Percentiles rank a stretch among this genome's conserved stretches.
phyloP scores from a whole-genome alignment of 768 basidiomycete genomes.

The Leucogyrophana mollusca region DNA sequence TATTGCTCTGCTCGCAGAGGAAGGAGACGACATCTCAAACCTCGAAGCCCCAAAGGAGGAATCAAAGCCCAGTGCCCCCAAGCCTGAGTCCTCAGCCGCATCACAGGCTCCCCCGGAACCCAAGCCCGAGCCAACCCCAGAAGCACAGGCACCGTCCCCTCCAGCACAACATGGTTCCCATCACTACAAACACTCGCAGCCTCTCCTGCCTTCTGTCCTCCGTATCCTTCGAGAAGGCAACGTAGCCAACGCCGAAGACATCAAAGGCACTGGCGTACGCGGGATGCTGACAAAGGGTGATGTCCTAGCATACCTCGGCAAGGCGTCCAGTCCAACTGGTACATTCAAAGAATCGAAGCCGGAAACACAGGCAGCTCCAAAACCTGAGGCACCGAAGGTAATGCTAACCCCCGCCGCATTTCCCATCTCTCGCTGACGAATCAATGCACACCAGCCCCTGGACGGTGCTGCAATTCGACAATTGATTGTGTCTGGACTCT shows the following conservation, averaged over 20 bases:
- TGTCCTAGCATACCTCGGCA: slow-evolving; percentile 82
- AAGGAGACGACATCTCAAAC: slow-evolving; percentile 92
- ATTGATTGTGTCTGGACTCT: slow-evolving; percentile 60
- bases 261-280: slow-evolving; percentile 86
- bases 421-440: not conserved
- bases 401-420: slow-evolving; percentile 6
- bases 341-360: slow-evolving; percentile 56
- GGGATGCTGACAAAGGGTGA: slow-evolving; percentile 98
- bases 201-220: slow-evolving; percentile 88
- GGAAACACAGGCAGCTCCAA: slow-evolving; percentile 21
- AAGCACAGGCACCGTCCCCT: slow-evolving; percentile 32
- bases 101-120: slow-evolving; percentile 14
- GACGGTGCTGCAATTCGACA: slow-evolving; percentile 66
- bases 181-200: slow-evolving; percentile 52
- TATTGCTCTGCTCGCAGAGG: slow-evolving; percentile 92
- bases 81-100: slow-evolving; percentile 22
- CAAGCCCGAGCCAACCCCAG: slow-evolving; percentile 20
- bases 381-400: slow-evolving; percentile 41
- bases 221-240: slow-evolving; percentile 65
- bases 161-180: slow-evolving; percentile 11
- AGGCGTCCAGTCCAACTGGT: slow-evolving; percentile 74
- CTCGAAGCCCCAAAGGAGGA: slow-evolving; percentile 60
- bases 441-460: slow-evolving; percentile 37
- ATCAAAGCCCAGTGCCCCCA: slow-evolving; percentile 18
- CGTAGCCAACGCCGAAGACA: slow-evolving; percentile 57